A percentile compares a stretch with the other conserved stretches of the same genome.
These are phyloP conservation scores for Leccinum pellstonianum DNA, from an alignment of 768 basidiomycete species.

Conservation along the genomic window DNA sequence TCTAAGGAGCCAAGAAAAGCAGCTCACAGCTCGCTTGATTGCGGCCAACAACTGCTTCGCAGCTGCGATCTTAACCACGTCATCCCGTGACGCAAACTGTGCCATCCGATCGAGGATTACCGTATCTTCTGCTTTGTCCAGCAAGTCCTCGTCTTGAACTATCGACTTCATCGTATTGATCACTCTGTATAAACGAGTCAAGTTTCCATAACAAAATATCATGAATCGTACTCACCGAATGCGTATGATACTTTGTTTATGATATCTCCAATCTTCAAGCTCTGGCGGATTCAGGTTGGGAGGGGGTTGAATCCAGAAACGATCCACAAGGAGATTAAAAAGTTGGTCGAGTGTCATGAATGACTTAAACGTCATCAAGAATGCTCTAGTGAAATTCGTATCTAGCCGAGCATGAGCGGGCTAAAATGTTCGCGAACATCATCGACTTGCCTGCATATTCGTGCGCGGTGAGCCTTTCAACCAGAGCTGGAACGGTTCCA, in stretches of 20 bases:
- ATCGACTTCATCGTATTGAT: constrained; percentile 63
- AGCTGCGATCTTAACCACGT: constrained; percentile 40
- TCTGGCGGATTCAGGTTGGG: constrained; percentile 42
- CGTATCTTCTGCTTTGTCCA: constrained; percentile 55
- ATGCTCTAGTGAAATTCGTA: constrained; percentile 55
- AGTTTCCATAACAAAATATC: not conserved
- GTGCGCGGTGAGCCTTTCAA: constrained; percentile 66
- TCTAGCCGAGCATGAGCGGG: constrained; percentile 35
- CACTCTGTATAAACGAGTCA: constrained; percentile 40
- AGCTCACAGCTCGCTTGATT: constrained; percentile 52
- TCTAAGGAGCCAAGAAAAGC: not conserved
- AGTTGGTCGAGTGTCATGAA: constrained; percentile 57
- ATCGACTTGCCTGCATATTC: constrained; percentile 51
- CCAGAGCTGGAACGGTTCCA: constrained; percentile 58
- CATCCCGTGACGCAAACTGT: constrained; percentile 47
- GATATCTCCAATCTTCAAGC: constrained; percentile 50
- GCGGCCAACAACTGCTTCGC: constrained; percentile 49
- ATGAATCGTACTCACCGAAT: constrained; percentile 45
- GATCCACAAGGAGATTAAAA: constrained; percentile 51
- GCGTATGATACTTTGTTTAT: constrained; percentile 59
- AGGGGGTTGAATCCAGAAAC: constrained; percentile 59
- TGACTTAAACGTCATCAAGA: constrained; percentile 69
- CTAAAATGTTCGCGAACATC: not conserved
- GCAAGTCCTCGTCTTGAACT: constrained; percentile 51
- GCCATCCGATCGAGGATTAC: constrained; percentile 53